These are phyloP conservation scores for Epichloe elymi DNA, from an alignment of 2,329 filamentous ascomycete genomes.

Conservation along the genomic window DNA sequence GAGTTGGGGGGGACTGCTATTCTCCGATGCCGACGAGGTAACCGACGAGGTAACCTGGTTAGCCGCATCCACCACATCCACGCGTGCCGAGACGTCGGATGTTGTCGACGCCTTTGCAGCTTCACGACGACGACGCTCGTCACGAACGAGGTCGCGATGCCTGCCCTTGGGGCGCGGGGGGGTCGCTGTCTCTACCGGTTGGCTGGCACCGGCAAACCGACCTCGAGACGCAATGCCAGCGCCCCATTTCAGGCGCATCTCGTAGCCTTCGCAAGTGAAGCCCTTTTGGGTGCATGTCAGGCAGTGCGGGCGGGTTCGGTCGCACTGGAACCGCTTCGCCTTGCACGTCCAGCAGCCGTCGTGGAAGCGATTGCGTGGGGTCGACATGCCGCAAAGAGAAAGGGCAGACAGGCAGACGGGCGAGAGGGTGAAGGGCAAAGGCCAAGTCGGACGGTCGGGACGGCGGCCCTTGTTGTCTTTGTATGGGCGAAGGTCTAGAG, in stretches of 20 bases:
- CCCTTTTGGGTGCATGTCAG: conserved; percentile 1
- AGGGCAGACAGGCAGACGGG: neutral
- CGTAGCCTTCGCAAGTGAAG: conserved; percentile 1
- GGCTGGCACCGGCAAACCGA: conserved; percentile 1
- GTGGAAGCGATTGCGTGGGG: conserved; percentile 3
- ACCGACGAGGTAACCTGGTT: neutral
- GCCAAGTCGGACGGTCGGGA: neutral
- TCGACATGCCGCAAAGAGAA: conserved; percentile 3
- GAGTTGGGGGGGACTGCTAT: neutral
- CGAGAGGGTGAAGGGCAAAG: neutral
- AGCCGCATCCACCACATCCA: neutral
- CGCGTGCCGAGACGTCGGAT: neutral
- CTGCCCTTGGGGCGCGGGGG: neutral
- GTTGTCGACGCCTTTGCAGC: neutral
- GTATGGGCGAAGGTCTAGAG: no score
- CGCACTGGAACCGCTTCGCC: conserved; percentile 1
- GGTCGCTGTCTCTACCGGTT: conserved; percentile 1
- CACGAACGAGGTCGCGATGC: conserved; percentile 2
- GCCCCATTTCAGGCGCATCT: conserved; percentile 4
- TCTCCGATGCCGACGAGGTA: neutral
- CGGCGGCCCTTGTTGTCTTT: neutral
- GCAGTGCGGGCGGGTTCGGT: conserved; percentile 1
- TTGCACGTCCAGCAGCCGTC: conserved; percentile 4
- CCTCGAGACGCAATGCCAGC: conserved; percentile 2
- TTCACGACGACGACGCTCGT: conserved; percentile 1